These are phyloP conservation scores for Elsinoe ampelina DNA, from an alignment of 2,329 filamentous ascomycete genomes.

Conservation along the genomic window DNA sequence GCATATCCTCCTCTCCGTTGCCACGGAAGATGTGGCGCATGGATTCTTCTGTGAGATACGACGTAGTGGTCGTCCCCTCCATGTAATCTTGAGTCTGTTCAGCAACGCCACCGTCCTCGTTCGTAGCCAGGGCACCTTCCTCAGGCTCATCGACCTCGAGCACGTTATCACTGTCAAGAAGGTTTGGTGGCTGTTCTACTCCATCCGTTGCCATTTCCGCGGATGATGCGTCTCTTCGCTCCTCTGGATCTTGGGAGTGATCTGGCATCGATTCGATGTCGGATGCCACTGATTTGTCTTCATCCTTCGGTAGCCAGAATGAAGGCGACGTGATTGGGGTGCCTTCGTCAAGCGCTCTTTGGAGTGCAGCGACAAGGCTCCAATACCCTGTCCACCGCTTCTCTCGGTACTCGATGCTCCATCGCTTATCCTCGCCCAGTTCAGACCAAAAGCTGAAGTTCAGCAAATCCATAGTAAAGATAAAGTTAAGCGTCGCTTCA, in stretches of 20 bases:
- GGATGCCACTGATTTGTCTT: conserved; percentile 22
- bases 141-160: too few species aligned
- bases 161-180: too few species aligned
- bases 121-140: too few species aligned
- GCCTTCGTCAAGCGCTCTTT: conserved; percentile 80
- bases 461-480: conserved; percentile 93
- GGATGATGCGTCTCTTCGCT: too few species aligned
- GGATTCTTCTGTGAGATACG: conserved; percentile 51
- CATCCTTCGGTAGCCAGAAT: conserved; percentile 72
- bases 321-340: conserved; percentile 82
- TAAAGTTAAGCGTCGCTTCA: conserved; percentile 66
- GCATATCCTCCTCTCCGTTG: conserved; percentile 76
- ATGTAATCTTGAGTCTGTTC: background rate
- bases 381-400: conserved; percentile 89
- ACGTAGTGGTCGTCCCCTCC: background rate
- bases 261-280: too few species aligned
- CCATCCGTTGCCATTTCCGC: too few species aligned
- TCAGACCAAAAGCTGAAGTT: conserved; percentile 96
- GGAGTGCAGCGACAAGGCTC: conserved; percentile 80
- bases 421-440: conserved; percentile 58
- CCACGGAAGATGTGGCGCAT: conserved; percentile 76
- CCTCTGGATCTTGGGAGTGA: too few species aligned
- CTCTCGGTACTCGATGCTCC: conserved; percentile 71
- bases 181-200: too few species aligned
- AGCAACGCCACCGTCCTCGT: background rate